Base-by-base conservation (phyloP, 768 basidiomycete species). In the Suillus bovinus region DNA sequence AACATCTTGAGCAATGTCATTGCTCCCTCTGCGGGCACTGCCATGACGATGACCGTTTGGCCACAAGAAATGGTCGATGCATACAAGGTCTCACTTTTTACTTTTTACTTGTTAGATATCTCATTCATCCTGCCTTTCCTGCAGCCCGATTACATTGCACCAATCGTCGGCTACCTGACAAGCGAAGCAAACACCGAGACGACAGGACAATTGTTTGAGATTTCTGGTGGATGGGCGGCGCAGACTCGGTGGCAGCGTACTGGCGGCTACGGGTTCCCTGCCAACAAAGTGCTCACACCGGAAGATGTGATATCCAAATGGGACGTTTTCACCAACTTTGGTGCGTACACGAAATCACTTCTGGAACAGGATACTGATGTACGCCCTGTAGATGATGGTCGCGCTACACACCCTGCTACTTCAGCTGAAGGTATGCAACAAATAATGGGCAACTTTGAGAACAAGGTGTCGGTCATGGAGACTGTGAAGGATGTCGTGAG, bases 201-300 rank as follows among this genome's bases (percentile, higher is more conserved):
- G 9, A 84, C 88, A 14, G 91, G 92, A 9, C 78, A 80, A 6
- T 71, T 99, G 56, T 96, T 96, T 73, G 96, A 98, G 74, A 84
- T 94, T 44, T 83, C 83, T 16, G 95, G 91, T 27, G 97, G 96
- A 0, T 98, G 94, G 92, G 90, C 90, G 4, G 93, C 93, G 1
- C 87, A 95, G 74, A 89, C 91, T 36, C 83, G 96, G 61, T 99
- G 96, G 96, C 91, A 98, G 74, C 86, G 94, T 16, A 81, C 93
- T 10, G 90, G 89, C 2, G 97, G 96, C 11, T 78, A 89, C 70
- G 89, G 91, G 8, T 98, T 99, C 86, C 90, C 94, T 5, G 83
- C 89, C 39, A 88, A 88, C 71, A 82, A 82, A 62, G 80, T 82
- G 4, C 82, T 91, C 64, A 87, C 86, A 9, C 91, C 94, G 0